These are phyloP conservation scores for Ailanthus altissimus DNA, from an alignment of 345 rosid genomes.

Conservation along the genomic window DNA sequence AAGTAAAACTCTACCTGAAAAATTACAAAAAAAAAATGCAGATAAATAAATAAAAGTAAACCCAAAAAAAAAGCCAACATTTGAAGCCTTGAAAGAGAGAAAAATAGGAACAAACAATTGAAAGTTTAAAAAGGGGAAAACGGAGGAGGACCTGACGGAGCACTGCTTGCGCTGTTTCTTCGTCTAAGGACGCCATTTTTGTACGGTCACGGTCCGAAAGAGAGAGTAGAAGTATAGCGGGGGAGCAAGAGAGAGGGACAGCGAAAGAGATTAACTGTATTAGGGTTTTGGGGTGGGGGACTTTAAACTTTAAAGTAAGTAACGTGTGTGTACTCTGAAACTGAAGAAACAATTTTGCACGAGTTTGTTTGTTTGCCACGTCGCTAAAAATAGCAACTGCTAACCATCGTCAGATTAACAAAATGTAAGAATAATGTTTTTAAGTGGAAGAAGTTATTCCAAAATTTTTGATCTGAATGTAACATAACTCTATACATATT, in stretches of 20 bases:
- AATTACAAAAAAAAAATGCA: background rate
- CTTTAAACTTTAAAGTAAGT: too few relatives aligned
- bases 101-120: background rate
- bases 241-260: background rate
- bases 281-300: too few relatives aligned
- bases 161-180: slow-evolving; percentile 63
- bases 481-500: too few relatives aligned
- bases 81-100: background rate
- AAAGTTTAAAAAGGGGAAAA: background rate
- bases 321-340: background rate
- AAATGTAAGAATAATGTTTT: too few relatives aligned
- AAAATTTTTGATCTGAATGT: too few relatives aligned
- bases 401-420: too few relatives aligned
- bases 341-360: background rate
- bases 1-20: slow-evolving; percentile 91
- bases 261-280: background rate
- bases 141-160: slow-evolving; percentile 65
- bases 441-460: too few relatives aligned
- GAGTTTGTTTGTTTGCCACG: too few relatives aligned
- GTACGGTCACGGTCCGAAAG: slow-evolving; percentile 9
- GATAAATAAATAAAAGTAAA: background rate
- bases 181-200: slow-evolving; percentile 66
- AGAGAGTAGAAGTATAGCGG: background rate
- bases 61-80: background rate
- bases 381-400: too few relatives aligned